These are phyloP conservation scores for Mercurialis annua DNA, from an alignment of 345 rosid species.

Conservation along the genomic window DNA sequence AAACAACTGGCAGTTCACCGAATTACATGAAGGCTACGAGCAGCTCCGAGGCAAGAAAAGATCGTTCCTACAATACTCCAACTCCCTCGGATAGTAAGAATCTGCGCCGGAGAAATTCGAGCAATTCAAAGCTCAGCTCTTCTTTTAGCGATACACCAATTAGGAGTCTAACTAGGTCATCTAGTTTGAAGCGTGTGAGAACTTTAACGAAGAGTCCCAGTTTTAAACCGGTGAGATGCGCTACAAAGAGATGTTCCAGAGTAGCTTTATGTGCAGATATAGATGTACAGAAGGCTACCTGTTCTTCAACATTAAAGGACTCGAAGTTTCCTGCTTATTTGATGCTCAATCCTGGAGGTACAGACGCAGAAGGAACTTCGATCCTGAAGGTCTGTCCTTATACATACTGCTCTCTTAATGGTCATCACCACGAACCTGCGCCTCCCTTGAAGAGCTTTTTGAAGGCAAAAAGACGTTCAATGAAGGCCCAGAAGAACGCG, in stretches of 20 bases:
- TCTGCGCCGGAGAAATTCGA: constrained; percentile 25
- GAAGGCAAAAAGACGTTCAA: constrained; percentile 50
- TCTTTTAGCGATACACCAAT: constrained; percentile 32
- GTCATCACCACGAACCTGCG: constrained; percentile 64
- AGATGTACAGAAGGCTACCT: constrained; percentile 61
- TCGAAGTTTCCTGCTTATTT: constrained; percentile 71
- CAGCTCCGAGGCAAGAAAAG: constrained; percentile 79
- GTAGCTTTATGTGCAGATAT: constrained; percentile 46
- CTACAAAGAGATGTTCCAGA: constrained; percentile 39
- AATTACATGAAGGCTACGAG: constrained; percentile 89
- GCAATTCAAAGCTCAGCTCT: constrained; percentile 30
- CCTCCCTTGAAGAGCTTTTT: constrained; percentile 76
- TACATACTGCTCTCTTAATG: constrained; percentile 84
- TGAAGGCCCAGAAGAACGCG: constrained; percentile 57
- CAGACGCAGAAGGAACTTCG: constrained; percentile 73
- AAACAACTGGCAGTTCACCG: constrained; percentile 40
- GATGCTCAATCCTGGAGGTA: constrained; percentile 61
- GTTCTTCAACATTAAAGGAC: constrained; percentile 88
- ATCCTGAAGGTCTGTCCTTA: constrained; percentile 73
- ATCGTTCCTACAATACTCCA: constrained; percentile 29
- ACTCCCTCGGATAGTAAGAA: constrained; percentile 35
- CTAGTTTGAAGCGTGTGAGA: constrained; percentile 52
- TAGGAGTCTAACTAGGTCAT: constrained; percentile 36
- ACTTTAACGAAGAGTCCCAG: constrained; percentile 61
- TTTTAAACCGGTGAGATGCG: constrained; percentile 53